These are phyloP conservation scores for Wallacemonas collosoma DNA, from an alignment of 208 protist species.

Conservation along the genomic window DNA sequence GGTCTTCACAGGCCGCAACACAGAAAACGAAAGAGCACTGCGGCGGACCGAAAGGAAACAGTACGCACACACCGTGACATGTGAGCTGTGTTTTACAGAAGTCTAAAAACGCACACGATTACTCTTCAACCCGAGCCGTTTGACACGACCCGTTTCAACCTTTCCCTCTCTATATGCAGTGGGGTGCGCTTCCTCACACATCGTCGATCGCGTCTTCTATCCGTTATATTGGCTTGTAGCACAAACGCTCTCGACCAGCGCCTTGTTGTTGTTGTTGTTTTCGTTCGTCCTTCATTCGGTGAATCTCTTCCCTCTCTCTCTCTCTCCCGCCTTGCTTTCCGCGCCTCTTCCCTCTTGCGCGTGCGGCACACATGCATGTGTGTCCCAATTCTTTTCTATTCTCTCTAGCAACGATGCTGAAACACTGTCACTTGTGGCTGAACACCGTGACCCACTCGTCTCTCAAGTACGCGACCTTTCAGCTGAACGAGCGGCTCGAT, in stretches of 20 bases:
- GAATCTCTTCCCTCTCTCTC: too few relatives aligned
- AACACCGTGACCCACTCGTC: constrained; percentile 24
- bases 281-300: too few relatives aligned
- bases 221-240: too few relatives aligned
- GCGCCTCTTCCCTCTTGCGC: constrained; percentile 5
- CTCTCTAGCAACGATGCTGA: constrained; percentile 26
- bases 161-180: too few relatives aligned
- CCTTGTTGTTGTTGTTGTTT: too few relatives aligned
- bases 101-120: too few relatives aligned
- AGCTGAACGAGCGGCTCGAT: constrained; percentile 70
- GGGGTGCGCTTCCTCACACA: too few relatives aligned
- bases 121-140: too few relatives aligned
- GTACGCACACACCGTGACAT: background rate
- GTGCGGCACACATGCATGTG: background rate
- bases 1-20: background rate
- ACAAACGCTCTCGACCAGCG: too few relatives aligned
- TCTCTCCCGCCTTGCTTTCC: background rate
- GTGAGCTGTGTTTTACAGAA: too few relatives aligned
- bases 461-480: constrained; percentile 31
- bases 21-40: background rate
- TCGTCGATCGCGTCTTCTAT: too few relatives aligned
- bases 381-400: background rate
- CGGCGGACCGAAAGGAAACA: background rate
- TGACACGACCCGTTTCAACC: too few relatives aligned
- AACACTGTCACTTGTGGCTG: constrained; percentile 6